Evolutionary conservation across 2,329 filamentous ascomycete species (phyloP).

Genomic region (Teratosphaeria pseudoeucalypti): DNA sequence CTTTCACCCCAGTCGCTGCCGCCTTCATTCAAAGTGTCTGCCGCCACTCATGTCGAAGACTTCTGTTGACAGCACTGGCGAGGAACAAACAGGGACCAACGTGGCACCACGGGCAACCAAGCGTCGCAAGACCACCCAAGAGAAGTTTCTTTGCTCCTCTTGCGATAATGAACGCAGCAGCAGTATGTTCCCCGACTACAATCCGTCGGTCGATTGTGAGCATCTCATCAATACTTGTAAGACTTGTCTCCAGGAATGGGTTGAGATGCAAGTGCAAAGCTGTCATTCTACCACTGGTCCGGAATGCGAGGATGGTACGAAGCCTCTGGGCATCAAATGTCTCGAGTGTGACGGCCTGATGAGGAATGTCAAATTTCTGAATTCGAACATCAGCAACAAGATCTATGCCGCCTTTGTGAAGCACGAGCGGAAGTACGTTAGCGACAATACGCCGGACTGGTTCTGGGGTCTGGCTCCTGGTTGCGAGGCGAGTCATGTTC

Average conservation of each 20-base stretch:
- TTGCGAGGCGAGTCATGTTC: slow-evolving; percentile 43
- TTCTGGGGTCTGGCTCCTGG: slow-evolving; percentile 41
- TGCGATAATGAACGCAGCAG: slow-evolving; percentile 11
- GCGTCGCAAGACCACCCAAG: slow-evolving; percentile 4
- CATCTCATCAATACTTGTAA: slow-evolving; percentile 29
- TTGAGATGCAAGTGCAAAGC: slow-evolving; percentile 19
- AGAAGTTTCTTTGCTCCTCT: slow-evolving; percentile 12
- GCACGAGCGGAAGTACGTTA: slow-evolving; percentile 15
- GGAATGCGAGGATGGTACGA: slow-evolving; percentile 1
- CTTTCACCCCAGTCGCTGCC: background rate
- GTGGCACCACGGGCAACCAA: slow-evolving; percentile 1
- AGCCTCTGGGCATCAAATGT: slow-evolving; percentile 25
- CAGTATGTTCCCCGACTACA: slow-evolving; percentile 23
- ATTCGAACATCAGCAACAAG: slow-evolving; percentile 17
- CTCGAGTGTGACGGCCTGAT: slow-evolving; percentile 38
- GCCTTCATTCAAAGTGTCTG: background rate
- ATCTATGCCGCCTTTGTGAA: slow-evolving; percentile 16
- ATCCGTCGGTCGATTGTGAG: slow-evolving; percentile 25
- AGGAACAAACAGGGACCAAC: background rate
- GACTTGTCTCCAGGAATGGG: slow-evolving; percentile 28
- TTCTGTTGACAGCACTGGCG: background rate
- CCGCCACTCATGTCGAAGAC: background rate
- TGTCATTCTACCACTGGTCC: slow-evolving; percentile 4
- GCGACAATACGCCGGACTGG: slow-evolving; percentile 30
- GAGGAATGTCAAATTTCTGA: slow-evolving; percentile 35